These are phyloP conservation scores for Phytophthora idaei DNA, from an alignment of 352 stramenopile species.

Conservation along the genomic window DNA sequence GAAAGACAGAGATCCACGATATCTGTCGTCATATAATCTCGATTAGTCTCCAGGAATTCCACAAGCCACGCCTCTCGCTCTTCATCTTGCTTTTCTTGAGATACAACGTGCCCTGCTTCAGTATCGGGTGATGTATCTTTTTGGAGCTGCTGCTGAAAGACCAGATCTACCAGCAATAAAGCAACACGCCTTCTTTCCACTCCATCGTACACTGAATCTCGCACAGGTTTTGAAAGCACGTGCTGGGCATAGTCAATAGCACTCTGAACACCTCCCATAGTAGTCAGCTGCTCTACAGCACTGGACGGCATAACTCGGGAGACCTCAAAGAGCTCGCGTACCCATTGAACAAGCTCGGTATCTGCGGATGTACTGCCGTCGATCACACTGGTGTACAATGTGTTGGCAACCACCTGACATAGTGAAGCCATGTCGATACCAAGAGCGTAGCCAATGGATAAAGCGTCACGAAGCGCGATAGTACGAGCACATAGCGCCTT, in stretches of 20 bases:
- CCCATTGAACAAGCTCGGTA: slow-evolving; percentile 52
- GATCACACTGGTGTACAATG: slow-evolving; percentile 56
- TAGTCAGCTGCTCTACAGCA: slow-evolving; percentile 70
- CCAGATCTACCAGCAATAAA: slow-evolving; percentile 56
- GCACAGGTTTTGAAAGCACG: slow-evolving; percentile 45
- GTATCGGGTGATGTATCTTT: slow-evolving; percentile 23
- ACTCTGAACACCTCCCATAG: slow-evolving; percentile 51
- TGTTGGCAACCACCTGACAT: slow-evolving; percentile 85
- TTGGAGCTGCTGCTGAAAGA: slow-evolving; percentile 67
- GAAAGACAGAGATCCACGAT: slow-evolving; percentile 75
- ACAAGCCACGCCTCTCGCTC: slow-evolving; percentile 56
- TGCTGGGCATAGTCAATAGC: slow-evolving; percentile 70
- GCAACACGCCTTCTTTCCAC: slow-evolving; percentile 59
- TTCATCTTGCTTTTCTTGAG: slow-evolving; percentile 38
- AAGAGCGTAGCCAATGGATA: slow-evolving; percentile 87
- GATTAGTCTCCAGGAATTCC: slow-evolving; percentile 58
- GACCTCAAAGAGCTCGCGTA: slow-evolving; percentile 77
- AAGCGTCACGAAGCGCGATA: slow-evolving; percentile 67
- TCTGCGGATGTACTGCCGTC: slow-evolving; percentile 34
- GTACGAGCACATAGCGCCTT: slow-evolving; percentile 61
- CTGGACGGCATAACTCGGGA: slow-evolving; percentile 73
- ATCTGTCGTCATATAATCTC: slow-evolving; percentile 62
- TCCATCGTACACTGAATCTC: slow-evolving; percentile 40
- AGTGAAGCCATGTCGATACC: slow-evolving; percentile 89
- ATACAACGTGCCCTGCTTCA: background rate